phyloP scores from a whole-genome alignment of 1,284 basidiomycete genomes.

The Rhodotorula glutinis region DNA sequence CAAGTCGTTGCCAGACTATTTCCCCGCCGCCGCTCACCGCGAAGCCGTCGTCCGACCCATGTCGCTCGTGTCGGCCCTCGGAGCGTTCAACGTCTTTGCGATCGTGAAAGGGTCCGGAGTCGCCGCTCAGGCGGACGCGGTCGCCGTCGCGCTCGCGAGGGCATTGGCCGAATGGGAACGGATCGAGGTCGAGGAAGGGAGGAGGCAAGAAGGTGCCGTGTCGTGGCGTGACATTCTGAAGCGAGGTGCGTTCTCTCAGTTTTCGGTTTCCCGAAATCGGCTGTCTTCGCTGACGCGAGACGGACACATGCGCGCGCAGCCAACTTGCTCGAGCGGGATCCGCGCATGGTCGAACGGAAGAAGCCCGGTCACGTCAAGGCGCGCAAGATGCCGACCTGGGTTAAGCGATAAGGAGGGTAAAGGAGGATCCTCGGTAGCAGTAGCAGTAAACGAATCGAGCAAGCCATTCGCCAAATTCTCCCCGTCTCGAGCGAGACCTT shows the following conservation, averaged over 20 bases:
- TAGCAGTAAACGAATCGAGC: too few relatives aligned
- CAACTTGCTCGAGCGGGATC: slow-evolving; percentile 82
- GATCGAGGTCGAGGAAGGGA: slow-evolving; percentile 37
- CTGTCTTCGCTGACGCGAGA: too few relatives aligned
- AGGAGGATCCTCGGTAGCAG: not conserved
- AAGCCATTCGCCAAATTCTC: too few relatives aligned
- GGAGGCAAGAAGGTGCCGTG: slow-evolving; percentile 61
- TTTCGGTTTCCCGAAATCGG: not conserved
- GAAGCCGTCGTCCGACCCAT: slow-evolving; percentile 78
- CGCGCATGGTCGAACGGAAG: slow-evolving; percentile 96
- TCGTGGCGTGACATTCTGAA: slow-evolving; percentile 64
- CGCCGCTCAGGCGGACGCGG: slow-evolving; percentile 85
- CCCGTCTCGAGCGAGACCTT: too few relatives aligned
- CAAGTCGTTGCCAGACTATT: slow-evolving; percentile 71
- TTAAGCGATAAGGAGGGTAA: slow-evolving; percentile 70
- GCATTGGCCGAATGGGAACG: slow-evolving; percentile 56
- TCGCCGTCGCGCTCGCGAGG: slow-evolving; percentile 78
- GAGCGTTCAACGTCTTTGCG: slow-evolving; percentile 88
- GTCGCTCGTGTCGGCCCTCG: slow-evolving; percentile 77
- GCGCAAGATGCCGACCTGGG: slow-evolving; percentile 88
- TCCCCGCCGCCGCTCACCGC: slow-evolving; percentile 70
- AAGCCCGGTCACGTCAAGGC: slow-evolving; percentile 91
- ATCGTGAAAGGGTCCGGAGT: slow-evolving; percentile 84
- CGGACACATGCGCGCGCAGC: slow-evolving; percentile 56
- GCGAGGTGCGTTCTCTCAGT: slow-evolving; percentile 58